Evolutionary conservation across 179 eudicot species (phyloP), one percentile per base, ranked within the genome.

Genomic region (Nepenthes alata): DNA sequence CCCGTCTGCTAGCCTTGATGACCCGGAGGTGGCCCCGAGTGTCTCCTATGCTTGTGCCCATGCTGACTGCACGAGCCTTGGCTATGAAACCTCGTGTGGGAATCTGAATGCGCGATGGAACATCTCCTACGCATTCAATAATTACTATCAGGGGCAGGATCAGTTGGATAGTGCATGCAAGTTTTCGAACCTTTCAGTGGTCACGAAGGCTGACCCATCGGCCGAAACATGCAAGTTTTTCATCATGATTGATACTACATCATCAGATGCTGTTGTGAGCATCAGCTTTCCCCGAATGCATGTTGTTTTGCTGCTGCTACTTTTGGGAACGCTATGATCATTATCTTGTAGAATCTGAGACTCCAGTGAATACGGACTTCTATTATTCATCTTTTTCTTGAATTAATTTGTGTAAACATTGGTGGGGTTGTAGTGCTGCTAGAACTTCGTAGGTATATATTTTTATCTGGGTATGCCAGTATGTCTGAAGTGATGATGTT

Each of bases 91-190:
- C n/a, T 80, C 96, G 3, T 89, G 96, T 67, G 82, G 80, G 11
- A 63, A 51, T 16, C 63, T 89, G 79, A 86, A 86, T 70, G 78
- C 74, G 12, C 62, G 65, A 14, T 83, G 79, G 34, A 89, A 89
- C 62, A 66, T 89, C 38, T 89, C 96, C 1, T 89, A 74, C 35
- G 95, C 96, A 2, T 86, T 74, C 61, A 89, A 89, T 55, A 86
- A 84, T 77, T 86, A 76, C 52, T 76, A 72, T 76, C 80, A 76
- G 66, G 50, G 54, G 44, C 68, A 72, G 35, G 57, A 76, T 12
- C 80, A 76, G 60, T 35, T 52, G 13, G 74, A 72, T n/a, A 69
- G 47, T 3, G 80, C 80, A 8, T 76, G 80, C 35, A 57, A 66
- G 35, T 76, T 76, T n/a, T 71, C 80, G 0, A 61, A 72, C 4